A percentile compares a stretch with the other conserved stretches of the same genome.
These are phyloP conservation scores for Penicillium sp. DNA, from an alignment of 2,329 filamentous ascomycete species.

Conservation along the genomic window DNA sequence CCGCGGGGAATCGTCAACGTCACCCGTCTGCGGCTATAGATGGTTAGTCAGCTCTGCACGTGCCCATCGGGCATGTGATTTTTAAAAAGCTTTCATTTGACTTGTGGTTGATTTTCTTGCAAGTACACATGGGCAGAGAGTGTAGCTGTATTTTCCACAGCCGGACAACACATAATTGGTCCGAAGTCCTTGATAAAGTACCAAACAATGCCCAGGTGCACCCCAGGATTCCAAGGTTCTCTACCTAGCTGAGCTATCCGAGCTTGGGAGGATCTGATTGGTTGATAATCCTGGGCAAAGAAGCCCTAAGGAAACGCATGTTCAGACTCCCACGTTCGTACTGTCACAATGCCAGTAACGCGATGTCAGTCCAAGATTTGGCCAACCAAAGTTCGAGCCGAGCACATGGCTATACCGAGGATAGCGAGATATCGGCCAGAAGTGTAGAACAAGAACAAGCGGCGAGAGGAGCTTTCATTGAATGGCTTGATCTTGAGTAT, in stretches of 20 bases:
- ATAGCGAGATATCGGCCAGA: neutral
- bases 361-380: neutral
- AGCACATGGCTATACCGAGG: neutral
- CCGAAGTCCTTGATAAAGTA: neutral
- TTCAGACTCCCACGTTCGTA: neutral
- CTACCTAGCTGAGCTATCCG: neutral
- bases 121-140: too few species aligned
- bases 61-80: neutral
- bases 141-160: neutral
- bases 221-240: too few species aligned
- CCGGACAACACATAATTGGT: too few species aligned
- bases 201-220: too few species aligned
- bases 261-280: neutral
- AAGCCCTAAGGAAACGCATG: too few species aligned
- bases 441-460: neutral
- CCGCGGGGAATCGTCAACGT: slow-evolving; percentile 15
- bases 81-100: neutral
- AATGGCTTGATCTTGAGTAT: slow-evolving; percentile 4
- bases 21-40: neutral
- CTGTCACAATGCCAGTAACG: neutral
- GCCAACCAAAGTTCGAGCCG: neutral
- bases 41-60: neutral
- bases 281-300: neutral
- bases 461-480: neutral
- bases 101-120: neutral